Evolutionary conservation across 2,329 filamentous ascomycete genomes (phyloP), one percentile per base, ranked within the genome.

Genomic region (Arthrobotrys conoides): DNA sequence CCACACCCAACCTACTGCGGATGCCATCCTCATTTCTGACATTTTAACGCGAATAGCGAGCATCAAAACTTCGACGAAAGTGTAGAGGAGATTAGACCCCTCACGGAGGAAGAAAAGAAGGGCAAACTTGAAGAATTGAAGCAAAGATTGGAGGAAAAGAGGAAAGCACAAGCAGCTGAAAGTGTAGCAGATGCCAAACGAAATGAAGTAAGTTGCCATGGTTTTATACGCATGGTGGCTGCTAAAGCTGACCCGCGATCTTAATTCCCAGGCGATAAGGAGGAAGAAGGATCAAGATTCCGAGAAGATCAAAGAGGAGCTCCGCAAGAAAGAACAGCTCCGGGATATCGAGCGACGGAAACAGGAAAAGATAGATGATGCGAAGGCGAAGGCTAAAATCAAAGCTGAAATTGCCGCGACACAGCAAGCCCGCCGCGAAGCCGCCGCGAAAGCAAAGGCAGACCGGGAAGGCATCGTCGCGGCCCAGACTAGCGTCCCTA

Each of bases 401-500:
- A 91, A 94, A 85, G 94, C 93, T 71, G 94, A 94, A 88, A 97
- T 99, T 80, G 94, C 96, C 82, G 94, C 92, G 14, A 94, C 98
- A 86, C 97, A 96, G 87, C 92, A 93, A 82, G 94, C 95, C 82
- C 90, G 96, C 68, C 91, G 92, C 80, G 88, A 91, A 80, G 97
- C 96, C 84, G 91, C 93, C 2, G 96, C 97, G 83, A 87, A 90
- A 72, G 92, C 93, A 82, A 97, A 95, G 86, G 94, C 94, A 0
- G 89, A 90, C 70, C 89, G 95, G n/a, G 93, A 94, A 81, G 94
- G 95, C n/a, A 87, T 89, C 68, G 86, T 86, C 16, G 84, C 86
- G 24, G 87, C 88, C 20, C 81, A 83, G 8, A 82, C 84, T n/a
- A 83, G 82, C 0, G 81, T 83, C 0, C 73, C 83, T 5, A 78